Evolutionary conservation across 176 grass and related monocot species (phyloP).

Genomic region (Oryza australiensis): DNA sequence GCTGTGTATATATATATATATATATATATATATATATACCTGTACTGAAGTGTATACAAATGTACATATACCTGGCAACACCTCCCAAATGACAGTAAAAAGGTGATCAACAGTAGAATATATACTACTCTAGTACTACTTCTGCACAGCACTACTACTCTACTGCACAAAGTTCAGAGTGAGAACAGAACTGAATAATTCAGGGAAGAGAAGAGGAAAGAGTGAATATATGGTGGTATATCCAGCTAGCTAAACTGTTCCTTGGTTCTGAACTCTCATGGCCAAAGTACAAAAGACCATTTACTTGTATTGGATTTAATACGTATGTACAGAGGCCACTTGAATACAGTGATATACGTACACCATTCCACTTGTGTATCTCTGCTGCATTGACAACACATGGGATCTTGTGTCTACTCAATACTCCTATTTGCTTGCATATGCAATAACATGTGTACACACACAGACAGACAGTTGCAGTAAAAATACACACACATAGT

Average conservation of each 20-base stretch:
- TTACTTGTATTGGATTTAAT: constrained; percentile 14
- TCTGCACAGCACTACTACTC: background rate
- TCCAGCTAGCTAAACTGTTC: constrained; percentile 29
- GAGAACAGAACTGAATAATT: constrained; percentile 8
- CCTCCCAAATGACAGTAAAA: background rate
- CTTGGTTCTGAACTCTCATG: constrained; percentile 37
- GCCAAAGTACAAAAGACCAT: background rate
- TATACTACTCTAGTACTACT: background rate
- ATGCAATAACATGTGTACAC: background rate
- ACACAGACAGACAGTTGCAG: background rate
- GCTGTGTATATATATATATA: too few relatives aligned
- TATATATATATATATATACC: too few relatives aligned
- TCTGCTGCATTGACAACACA: constrained; percentile 22
- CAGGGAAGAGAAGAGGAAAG: background rate
- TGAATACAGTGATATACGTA: constrained; percentile 32
- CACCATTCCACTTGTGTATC: constrained; percentile 21
- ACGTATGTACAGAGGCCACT: constrained; percentile 14
- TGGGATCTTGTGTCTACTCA: constrained; percentile 26
- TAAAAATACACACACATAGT: background rate
- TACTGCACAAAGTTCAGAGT: background rate
- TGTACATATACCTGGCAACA: background rate
- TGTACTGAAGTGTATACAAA: background rate
- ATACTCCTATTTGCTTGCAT: constrained; percentile 15
- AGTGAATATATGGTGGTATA: background rate
- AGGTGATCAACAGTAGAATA: background rate